Conservation (phyloP, 352 stramenopile species). For the Pseudoperonospora humuli region DNA sequence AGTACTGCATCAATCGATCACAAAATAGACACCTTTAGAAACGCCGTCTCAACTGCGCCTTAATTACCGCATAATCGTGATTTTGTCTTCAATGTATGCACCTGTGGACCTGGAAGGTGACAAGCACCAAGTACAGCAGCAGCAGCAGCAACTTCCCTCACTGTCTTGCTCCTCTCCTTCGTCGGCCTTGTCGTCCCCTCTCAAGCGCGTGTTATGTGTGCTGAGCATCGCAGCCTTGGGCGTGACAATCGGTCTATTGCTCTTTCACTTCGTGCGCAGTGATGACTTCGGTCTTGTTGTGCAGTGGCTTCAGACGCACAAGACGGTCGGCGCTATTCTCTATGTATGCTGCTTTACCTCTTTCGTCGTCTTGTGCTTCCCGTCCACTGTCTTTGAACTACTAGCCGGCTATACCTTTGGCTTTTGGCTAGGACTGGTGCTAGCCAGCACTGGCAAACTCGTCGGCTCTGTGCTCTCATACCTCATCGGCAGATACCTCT, state of each 20-base stretch:
- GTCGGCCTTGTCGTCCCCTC: not conserved
- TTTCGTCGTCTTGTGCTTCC: slow-evolving; percentile 58
- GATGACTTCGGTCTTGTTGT: slow-evolving; percentile 41
- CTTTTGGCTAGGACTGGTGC: slow-evolving; percentile 57
- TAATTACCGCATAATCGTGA: not conserved
- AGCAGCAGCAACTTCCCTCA: not conserved
- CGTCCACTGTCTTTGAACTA: slow-evolving; percentile 71
- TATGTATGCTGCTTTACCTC: slow-evolving; percentile 39
- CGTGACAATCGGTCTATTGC: slow-evolving; percentile 16
- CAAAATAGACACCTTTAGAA: not conserved
- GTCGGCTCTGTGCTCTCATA: slow-evolving; percentile 62
- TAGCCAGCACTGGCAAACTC: slow-evolving; percentile 62
- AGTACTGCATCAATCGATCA: no score
- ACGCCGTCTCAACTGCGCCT: not conserved
- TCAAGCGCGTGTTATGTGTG: slow-evolving; percentile 17
- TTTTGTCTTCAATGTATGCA: slow-evolving; percentile 22
- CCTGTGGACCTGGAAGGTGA: slow-evolving; percentile 16
- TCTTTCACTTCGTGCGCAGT: slow-evolving; percentile 36
- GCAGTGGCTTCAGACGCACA: slow-evolving; percentile 42
- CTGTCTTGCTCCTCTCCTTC: not conserved
- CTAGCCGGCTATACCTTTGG: slow-evolving; percentile 72
- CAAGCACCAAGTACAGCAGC: slow-evolving; percentile 1
- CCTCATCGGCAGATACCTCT: slow-evolving; percentile 59
- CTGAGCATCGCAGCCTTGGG: slow-evolving; percentile 15
- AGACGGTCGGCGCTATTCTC: slow-evolving; percentile 30